A percentile compares a stretch with the other conserved stretches of the same genome.
Conservation (phyloP, 2,329 filamentous ascomycete species). For the Fusarium subtropicale region DNA sequence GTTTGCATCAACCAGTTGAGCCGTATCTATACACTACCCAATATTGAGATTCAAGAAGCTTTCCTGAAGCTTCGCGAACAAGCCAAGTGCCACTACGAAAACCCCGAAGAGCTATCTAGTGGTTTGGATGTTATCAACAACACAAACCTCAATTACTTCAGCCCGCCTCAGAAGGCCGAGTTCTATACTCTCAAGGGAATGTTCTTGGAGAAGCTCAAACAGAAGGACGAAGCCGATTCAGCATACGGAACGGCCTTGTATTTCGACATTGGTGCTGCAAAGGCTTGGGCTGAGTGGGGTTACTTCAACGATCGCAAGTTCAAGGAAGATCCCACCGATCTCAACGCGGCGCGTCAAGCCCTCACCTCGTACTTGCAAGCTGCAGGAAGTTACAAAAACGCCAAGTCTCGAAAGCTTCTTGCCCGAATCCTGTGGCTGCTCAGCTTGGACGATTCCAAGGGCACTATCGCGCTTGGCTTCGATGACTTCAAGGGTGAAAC, state of each 20-base stretch:
- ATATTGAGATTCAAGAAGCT: conserved; percentile 99
- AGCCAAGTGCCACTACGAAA: conserved; percentile 98
- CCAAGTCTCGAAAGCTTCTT: conserved; percentile 93
- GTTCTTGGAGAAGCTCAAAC: conserved; percentile 94
- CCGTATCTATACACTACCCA: conserved; percentile 97
- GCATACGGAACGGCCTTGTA: conserved; percentile 95
- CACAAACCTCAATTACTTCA: conserved; percentile 99
- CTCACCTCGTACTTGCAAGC: conserved; percentile 97
- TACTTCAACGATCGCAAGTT: conserved; percentile 98
- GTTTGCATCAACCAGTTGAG: conserved; percentile 98
- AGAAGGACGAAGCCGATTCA: conserved; percentile 90
- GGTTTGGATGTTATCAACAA: conserved; percentile 99
- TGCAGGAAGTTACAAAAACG: conserved; percentile 95
- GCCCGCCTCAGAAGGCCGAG: conserved; percentile 93
- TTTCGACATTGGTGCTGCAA: conserved; percentile 94
- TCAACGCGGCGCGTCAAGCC: conserved; percentile 88
- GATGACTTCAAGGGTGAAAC: conserved; percentile 98
- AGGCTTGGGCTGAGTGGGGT: conserved; percentile 99
- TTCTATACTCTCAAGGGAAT: conserved; percentile 99
- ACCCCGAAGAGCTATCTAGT: conserved; percentile 88
- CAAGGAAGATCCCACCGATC: conserved; percentile 86
- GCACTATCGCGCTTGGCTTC: conserved; percentile 85
- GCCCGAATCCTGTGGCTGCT: conserved; percentile 95
- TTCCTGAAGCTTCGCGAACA: conserved; percentile 99
- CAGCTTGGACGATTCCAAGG: conserved; percentile 90